phyloP scores from a whole-genome alignment of 148 eudicot genomes.

The Nepenthes mirabilis region DNA sequence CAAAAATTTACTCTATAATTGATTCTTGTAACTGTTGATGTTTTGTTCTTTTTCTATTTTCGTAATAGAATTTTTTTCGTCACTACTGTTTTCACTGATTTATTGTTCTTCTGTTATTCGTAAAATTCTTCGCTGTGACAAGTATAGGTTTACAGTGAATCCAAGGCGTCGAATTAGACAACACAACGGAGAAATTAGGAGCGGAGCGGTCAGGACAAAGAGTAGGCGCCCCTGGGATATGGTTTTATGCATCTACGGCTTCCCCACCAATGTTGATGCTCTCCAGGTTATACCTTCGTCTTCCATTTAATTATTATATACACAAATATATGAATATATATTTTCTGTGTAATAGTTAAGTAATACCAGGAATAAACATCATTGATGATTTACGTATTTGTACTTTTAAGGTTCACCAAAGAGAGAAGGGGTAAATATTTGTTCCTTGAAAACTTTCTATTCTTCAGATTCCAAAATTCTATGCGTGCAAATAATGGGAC shows the following conservation, averaged over 20 bases:
- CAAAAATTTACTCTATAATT: neutral
- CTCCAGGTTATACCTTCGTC: constrained; percentile 48
- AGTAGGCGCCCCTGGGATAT: constrained; percentile 91
- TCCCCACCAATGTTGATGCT: constrained; percentile 70
- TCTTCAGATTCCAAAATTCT: too few relatives aligned
- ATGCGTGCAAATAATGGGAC: too few relatives aligned
- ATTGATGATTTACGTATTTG: too few relatives aligned
- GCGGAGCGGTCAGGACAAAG: constrained; percentile 73
- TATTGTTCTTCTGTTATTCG: too few relatives aligned
- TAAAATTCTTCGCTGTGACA: too few relatives aligned
- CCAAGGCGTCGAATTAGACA: constrained; percentile 77
- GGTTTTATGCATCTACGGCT: constrained; percentile 86
- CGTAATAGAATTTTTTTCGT: neutral
- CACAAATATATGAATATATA: too few relatives aligned
- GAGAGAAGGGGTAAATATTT: too few relatives aligned
- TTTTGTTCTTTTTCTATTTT: neutral
- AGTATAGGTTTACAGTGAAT: constrained; percentile 88
- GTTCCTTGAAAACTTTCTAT: too few relatives aligned
- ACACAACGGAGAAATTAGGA: constrained; percentile 76
- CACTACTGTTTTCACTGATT: too few relatives aligned
- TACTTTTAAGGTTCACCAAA: too few relatives aligned
- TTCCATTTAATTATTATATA: neutral
- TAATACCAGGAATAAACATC: too few relatives aligned
- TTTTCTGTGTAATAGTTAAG: neutral
- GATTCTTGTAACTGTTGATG: neutral